These are phyloP conservation scores for Blastobotrys peoriensis DNA, from an alignment of 805 yeast species.

Conservation along the genomic window DNA sequence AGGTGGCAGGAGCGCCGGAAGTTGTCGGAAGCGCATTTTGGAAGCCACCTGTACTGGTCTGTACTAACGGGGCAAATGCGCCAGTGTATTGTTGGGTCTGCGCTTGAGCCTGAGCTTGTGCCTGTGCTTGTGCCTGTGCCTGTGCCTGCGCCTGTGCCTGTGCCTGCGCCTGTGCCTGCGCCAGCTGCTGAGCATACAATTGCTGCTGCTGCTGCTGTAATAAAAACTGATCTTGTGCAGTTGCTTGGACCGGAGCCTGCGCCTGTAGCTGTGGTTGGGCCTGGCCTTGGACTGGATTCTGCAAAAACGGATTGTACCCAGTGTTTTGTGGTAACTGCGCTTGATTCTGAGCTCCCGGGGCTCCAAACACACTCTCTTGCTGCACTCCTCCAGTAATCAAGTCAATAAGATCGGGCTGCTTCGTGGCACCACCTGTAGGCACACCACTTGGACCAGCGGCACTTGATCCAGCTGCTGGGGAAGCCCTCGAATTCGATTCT, in stretches of 20 bases:
- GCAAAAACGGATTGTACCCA: conserved; percentile 18
- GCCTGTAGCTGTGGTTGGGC: conserved; percentile 22
- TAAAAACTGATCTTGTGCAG: conserved; percentile 3
- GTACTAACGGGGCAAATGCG: neutral
- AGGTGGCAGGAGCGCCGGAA: too few relatives aligned
- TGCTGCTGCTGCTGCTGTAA: conserved; percentile 21
- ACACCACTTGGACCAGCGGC: too few relatives aligned
- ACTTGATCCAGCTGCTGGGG: neutral
- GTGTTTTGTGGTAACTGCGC: conserved; percentile 21
- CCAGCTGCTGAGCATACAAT: conserved; percentile 16
- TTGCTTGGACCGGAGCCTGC: conserved; percentile 15
- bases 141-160: conserved; percentile 15
- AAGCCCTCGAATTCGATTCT: neutral
- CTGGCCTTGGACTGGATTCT: too few relatives aligned
- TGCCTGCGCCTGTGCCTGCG: conserved; percentile 9
- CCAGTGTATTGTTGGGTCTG: conserved; percentile 7
- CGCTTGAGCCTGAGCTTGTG: conserved; percentile 17
- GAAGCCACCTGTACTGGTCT: too few relatives aligned
- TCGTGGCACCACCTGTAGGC: conserved; percentile 34
- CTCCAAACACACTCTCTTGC: conserved; percentile 10
- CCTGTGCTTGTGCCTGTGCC: conserved; percentile 16
- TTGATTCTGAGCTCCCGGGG: conserved; percentile 2
- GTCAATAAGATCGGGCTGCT: conserved; percentile 79
- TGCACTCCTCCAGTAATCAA: conserved; percentile 48
- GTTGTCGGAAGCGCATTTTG: too few relatives aligned